Base-by-base conservation (phyloP, 176 grass and related monocot genomes). In the Raddia distichophylla region DNA sequence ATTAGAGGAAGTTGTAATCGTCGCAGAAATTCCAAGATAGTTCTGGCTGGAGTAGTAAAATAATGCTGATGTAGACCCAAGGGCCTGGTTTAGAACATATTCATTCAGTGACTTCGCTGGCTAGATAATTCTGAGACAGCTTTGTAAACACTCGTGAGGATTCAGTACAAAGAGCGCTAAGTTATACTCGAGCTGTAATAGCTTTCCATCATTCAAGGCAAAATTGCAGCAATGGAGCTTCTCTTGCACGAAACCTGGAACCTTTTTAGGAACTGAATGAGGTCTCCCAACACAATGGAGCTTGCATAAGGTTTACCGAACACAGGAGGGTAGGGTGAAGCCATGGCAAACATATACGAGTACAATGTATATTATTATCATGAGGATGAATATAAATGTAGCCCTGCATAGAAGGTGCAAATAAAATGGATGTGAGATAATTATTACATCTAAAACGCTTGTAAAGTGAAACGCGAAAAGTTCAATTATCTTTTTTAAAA, bases 271-370 rank as follows among this genome's bases (percentile, higher is more conserved):
- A 35, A 16, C 15, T 1, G 67, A 52, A 64, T 18, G 13, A 44
- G 35, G 62, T 22, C 35, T 75, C 51, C 51, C 37, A 2, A 60
- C 54, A 60, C 46, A 57, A 18, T 6, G 42, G 17, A 6, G n/a
- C 8, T 13, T 7, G 34, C 35, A 6, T 6, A 8, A 10, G 13
- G 48, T 86, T 64, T 79, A 97, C 64, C 85, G 70, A 82, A 94
- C 79, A 47, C 95, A 98, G 0, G 82, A 82, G 11, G 90, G 90
- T 12, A 95, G 62, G 60, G 90, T 94, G 85, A 98, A 80, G 46
- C 95, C 92, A 49, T 93, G 86, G 68, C 95, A 95, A 27, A 95
- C 33, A 47, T 80, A 91, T 2, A 75, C 88, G 14, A 98, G 86
- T 78, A 90, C 84, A 0, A 95, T 52, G 43, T 98, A 98, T 51